A percentile compares a stretch with the other conserved stretches of the same genome.
These are phyloP conservation scores for Ormosia semicastrata DNA, from an alignment of 306 rosid genomes.

Conservation along the genomic window DNA sequence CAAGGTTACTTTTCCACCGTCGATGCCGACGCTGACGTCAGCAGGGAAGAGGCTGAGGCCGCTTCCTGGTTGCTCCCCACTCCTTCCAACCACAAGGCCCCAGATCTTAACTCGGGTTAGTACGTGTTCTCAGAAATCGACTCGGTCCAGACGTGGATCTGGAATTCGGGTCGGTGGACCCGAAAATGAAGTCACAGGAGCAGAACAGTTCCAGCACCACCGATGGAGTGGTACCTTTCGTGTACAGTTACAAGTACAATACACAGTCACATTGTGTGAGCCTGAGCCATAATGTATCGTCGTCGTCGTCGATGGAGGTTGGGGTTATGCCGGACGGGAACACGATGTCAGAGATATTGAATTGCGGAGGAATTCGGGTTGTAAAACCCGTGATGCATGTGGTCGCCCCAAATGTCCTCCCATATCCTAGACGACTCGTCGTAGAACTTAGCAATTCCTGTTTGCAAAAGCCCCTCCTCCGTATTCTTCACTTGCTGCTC, in stretches of 20 bases:
- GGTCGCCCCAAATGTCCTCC: no score
- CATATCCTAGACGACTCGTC: no score
- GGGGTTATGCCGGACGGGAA: constrained; percentile 81
- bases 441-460: no score
- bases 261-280: not conserved
- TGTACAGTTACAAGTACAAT: constrained; percentile 43
- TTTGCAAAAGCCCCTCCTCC: no score
- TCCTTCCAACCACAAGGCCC: constrained; percentile 34
- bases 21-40: constrained; percentile 43
- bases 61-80: constrained; percentile 88
- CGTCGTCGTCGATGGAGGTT: constrained; percentile 80
- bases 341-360: constrained; percentile 49
- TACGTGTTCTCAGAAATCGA: constrained; percentile 55
- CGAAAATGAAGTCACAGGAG: constrained; percentile 35
- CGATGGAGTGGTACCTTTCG: constrained; percentile 76
- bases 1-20: constrained; percentile 61
- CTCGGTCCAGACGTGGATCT: constrained; percentile 71
- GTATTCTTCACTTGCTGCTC: no score
- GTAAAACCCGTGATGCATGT: no score
- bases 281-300: constrained; percentile 80
- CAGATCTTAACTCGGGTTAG: constrained; percentile 61
- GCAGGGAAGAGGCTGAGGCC: constrained; percentile 88
- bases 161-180: constrained; percentile 57
- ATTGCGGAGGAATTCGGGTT: no score
- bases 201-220: constrained; percentile 56